Evolutionary conservation across 345 rosid genomes (phyloP).

Genomic region (Arabis hirsuta): DNA sequence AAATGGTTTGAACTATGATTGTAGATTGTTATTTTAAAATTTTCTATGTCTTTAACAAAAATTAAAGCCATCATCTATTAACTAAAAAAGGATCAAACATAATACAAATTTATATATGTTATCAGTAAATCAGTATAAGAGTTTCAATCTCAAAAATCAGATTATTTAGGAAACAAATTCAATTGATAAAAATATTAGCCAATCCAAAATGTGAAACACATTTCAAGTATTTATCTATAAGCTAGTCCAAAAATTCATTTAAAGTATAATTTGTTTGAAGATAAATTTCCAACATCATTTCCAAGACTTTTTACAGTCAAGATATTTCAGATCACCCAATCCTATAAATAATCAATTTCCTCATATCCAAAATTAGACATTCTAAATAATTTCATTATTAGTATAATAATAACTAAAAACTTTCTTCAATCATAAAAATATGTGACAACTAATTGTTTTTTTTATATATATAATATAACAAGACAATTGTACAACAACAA

Average conservation of each 20-base stretch:
- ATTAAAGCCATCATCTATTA: too few relatives aligned
- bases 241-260: background rate
- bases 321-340: conserved; percentile 29
- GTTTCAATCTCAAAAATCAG: background rate
- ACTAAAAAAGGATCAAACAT: too few relatives aligned
- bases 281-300: background rate
- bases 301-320: conserved; percentile 15
- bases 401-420: background rate
- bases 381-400: background rate
- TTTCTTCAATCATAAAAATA: background rate
- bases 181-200: background rate
- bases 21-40: too few relatives aligned
- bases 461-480: background rate
- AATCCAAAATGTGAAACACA: background rate
- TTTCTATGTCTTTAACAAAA: too few relatives aligned
- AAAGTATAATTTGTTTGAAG: background rate
- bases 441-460: background rate
- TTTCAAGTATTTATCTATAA: conserved; percentile 2
- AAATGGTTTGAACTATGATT: too few relatives aligned
- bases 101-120: background rate
- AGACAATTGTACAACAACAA: background rate
- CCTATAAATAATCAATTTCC: background rate
- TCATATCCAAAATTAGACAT: background rate
- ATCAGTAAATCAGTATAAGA: background rate
- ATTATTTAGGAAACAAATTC: background rate